Evolutionary conservation across 2,329 filamentous ascomycete species (phyloP).

Genomic region (Parastagonospora nodorum): DNA sequence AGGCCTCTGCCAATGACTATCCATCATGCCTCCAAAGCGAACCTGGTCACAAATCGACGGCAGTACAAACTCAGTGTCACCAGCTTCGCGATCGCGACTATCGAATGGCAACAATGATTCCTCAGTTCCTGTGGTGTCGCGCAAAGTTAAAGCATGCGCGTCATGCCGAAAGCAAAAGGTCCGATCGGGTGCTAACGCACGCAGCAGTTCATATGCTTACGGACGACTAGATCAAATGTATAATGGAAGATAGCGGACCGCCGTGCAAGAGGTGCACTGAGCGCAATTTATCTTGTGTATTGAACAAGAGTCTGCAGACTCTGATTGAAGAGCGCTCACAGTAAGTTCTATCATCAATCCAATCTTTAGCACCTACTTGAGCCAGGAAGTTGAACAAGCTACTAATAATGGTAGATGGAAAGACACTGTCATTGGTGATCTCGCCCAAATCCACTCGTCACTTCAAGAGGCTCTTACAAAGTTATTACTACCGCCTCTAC

Average conservation of each 20-base stretch:
- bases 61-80: not conserved
- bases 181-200: slow-evolving; percentile 1
- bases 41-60: not conserved
- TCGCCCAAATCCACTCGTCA: slow-evolving; percentile 39
- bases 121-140: slow-evolving; percentile 14
- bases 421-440: slow-evolving; percentile 27
- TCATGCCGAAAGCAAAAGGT: slow-evolving; percentile 60
- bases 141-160: slow-evolving; percentile 53
- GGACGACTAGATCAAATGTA: slow-evolving; percentile 53
- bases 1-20: not conserved
- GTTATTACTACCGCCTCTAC: slow-evolving; percentile 45
- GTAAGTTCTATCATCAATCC: slow-evolving; percentile 24
- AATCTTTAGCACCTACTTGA: too few relatives aligned
- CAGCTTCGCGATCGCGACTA: not conserved
- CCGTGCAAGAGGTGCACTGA: slow-evolving; percentile 57
- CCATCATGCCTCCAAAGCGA: slow-evolving; percentile 1
- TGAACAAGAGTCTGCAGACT: slow-evolving; percentile 58
- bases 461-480: slow-evolving; percentile 50
- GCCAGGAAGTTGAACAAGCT: not conserved
- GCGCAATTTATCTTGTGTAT: slow-evolving; percentile 55
- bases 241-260: slow-evolving; percentile 54
- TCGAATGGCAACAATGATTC: slow-evolving; percentile 2
- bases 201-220: slow-evolving; percentile 4
- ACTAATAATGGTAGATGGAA: slow-evolving; percentile 25
- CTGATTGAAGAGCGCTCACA: slow-evolving; percentile 53